Base-by-base conservation (phyloP, 805 yeast genomes). In the Saccharomycopsis microspora region DNA sequence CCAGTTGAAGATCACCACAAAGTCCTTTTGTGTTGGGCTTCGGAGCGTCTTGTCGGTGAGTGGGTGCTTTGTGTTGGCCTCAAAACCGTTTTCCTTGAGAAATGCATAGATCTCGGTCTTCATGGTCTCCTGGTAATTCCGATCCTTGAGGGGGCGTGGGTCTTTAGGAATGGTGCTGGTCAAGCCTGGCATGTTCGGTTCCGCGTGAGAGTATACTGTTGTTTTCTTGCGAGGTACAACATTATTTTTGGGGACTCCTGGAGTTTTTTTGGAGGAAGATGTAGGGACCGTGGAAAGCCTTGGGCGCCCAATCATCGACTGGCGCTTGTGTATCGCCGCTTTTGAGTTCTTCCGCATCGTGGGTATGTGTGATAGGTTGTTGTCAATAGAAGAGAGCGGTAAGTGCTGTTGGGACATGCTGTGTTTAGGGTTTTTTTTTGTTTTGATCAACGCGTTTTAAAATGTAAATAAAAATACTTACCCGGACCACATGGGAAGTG, bases 11-110 rank as follows among this genome's bases (percentile, higher is more conserved):
- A 88, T 78, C 41, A 74, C 59, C 5, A 78, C 78, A 61, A 88
- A 88, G 55, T 85, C 95, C 58, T 83, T 85, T 58, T 88, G 96
- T 0, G 96, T 87, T 11, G 96, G 96, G 54, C 72, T 77, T 54
- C 68, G 73, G 49, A 88, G 66, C 2, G 86, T 76, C 58, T 78
- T 80, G 6, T 71, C 67, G 3, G 85, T 72, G 27, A 88, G 63
- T 3, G 85, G 75, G 54, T 82, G 85, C 55, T 78, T 80, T 70
- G 79, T 80, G 50, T 83, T 90, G 35, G 76, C 65, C 58, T 85
- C 95, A 62, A 85, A 88, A 58, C 76, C 75, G 60, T 82, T 76
- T 6, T 68, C 64, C 4, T 71, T 65, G 45, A 88, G 64, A 60
- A 76, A 89, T 32, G 79, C 81, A 57, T 72, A 74, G 11, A 87